These are phyloP conservation scores for Sporothrix phasma DNA, from an alignment of 2,329 filamentous ascomycete species.

Conservation along the genomic window DNA sequence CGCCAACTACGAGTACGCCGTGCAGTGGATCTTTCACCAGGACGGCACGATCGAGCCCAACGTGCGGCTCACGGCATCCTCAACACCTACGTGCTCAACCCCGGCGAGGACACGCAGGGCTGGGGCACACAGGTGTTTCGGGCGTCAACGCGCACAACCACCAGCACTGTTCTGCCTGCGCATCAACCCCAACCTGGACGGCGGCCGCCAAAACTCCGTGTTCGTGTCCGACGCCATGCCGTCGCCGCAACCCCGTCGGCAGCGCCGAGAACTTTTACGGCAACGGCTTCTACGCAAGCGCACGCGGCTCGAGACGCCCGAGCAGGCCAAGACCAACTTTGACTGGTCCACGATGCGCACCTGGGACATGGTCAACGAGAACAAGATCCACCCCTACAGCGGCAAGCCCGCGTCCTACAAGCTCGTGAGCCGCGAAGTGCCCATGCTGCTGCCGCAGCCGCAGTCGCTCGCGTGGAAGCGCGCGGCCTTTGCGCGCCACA, in stretches of 20 bases:
- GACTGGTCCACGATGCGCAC: constrained; percentile 68
- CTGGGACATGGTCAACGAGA: constrained; percentile 85
- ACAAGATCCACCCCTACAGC: constrained; percentile 74
- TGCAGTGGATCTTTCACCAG: constrained; percentile 37
- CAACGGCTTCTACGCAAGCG: constrained; percentile 80
- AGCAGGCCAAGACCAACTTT: constrained; percentile 66
- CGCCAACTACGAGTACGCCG: constrained; percentile 83
- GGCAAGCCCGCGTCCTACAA: constrained; percentile 82
- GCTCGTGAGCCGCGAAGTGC: constrained; percentile 77
- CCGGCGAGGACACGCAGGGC: constrained; percentile 69
- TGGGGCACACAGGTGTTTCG: constrained; percentile 91
- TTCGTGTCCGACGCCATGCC: constrained; percentile 70
- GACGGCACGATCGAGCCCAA: constrained; percentile 88
- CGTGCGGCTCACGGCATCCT: constrained; percentile 83
- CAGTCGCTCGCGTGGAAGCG: constrained; percentile 80
- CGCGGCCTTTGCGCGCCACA: constrained; percentile 77
- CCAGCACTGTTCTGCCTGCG: constrained; percentile 90
- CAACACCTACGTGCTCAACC: constrained; percentile 78
- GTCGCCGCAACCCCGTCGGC: constrained; percentile 64
- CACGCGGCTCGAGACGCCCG: constrained; percentile 64
- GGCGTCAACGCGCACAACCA: constrained; percentile 93
- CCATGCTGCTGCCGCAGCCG: constrained; percentile 67
- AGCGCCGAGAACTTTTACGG: constrained; percentile 78
- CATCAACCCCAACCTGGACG: constrained; percentile 79
- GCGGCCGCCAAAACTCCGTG: constrained; percentile 72